A percentile compares a stretch with the other conserved stretches of the same genome.
Evolutionary conservation across 2,329 filamentous ascomycete genomes (phyloP).

Genomic region (Cladosporium phlei): DNA sequence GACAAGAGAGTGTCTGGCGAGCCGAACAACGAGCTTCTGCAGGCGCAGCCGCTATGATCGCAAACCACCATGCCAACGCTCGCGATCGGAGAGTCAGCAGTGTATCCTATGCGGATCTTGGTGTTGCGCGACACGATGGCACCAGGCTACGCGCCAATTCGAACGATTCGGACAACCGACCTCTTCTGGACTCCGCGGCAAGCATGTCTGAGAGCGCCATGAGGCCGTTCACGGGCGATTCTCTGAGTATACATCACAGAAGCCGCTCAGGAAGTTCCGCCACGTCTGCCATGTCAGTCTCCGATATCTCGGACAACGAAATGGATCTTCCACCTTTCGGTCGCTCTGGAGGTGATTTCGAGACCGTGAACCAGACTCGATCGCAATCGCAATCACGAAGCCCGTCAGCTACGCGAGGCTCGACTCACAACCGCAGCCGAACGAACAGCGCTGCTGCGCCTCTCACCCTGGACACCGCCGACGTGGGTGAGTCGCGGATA

Average conservation of each 20-base stretch:
- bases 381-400: constrained; percentile 34
- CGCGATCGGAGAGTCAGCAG: constrained; percentile 66
- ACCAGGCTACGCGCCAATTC: constrained; percentile 70
- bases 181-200: constrained; percentile 67
- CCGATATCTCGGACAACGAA: constrained; percentile 24
- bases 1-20: constrained; percentile 52
- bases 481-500: constrained; percentile 28
- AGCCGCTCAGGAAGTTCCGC: constrained; percentile 41
- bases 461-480: constrained; percentile 28
- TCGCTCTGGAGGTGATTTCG: constrained; percentile 37
- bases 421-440: constrained; percentile 23
- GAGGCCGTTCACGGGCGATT: constrained; percentile 25
- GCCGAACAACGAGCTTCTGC: constrained; percentile 37
- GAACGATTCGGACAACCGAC: constrained; percentile 65
- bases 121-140: constrained; percentile 72
- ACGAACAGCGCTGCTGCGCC: constrained; percentile 19
- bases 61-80: constrained; percentile 56
- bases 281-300: constrained; percentile 36
- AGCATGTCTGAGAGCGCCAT: constrained; percentile 47
- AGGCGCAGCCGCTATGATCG: constrained; percentile 45
- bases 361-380: constrained; percentile 37
- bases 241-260: constrained; percentile 35
- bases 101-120: constrained; percentile 71
- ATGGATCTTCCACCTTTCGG: constrained; percentile 28
- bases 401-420: constrained; percentile 19